A percentile compares a stretch with the other conserved stretches of the same genome.
phyloP scores from a whole-genome alignment of 1,284 basidiomycete species.

The Uromyces viciae-fabae region DNA sequence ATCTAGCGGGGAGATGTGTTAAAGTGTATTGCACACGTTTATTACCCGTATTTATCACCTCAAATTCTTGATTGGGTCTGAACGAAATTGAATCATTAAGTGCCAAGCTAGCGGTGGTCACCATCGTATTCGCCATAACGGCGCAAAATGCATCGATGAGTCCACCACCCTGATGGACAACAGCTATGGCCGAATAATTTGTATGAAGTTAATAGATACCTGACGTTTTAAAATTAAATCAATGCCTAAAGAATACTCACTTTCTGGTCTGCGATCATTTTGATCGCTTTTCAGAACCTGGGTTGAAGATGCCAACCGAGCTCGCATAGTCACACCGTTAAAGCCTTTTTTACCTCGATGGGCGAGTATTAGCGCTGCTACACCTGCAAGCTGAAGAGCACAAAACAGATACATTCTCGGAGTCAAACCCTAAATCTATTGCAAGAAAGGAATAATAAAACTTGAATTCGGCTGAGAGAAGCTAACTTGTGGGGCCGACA shows the following conservation, averaged over 20 bases:
- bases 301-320: constrained; percentile 25
- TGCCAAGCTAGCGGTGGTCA: constrained; percentile 19
- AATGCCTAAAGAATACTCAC: too few relatives aligned
- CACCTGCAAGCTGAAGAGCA: constrained; percentile 28
- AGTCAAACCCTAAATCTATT: background rate
- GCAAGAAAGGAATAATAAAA: background rate
- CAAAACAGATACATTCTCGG: too few relatives aligned
- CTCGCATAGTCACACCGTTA: constrained; percentile 24
- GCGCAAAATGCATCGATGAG: constrained; percentile 41
- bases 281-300: background rate
- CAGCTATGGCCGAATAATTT: background rate
- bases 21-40: constrained; percentile 8
- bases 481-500: constrained; percentile 43
- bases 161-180: constrained; percentile 42
- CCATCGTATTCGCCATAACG: constrained; percentile 33
- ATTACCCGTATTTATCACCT: constrained; percentile 7
- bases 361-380: constrained; percentile 35
- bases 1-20: constrained; percentile 19
- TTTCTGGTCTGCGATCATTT: background rate
- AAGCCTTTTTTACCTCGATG: constrained; percentile 7
- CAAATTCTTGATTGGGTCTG: constrained; percentile 16
- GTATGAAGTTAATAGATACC: too few relatives aligned
- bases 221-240: too few relatives aligned
- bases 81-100: constrained; percentile 37
- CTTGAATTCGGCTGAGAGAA: too few relatives aligned